Conservation (phyloP, 306 rosid species). For the Rubus parviflorus region DNA sequence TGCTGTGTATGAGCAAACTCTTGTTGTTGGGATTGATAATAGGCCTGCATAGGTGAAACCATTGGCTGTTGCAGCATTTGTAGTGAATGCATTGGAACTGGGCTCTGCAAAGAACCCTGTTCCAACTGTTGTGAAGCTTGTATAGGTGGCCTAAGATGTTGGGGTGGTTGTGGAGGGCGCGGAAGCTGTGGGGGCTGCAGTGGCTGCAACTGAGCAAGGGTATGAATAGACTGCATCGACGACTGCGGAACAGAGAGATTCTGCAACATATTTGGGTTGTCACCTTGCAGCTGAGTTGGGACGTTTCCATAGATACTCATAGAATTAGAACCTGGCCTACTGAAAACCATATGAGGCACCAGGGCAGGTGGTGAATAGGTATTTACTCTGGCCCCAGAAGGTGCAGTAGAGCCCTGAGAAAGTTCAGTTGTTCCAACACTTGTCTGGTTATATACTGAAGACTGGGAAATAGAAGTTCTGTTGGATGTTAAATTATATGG, state of each 20-base stretch:
- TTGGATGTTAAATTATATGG: slow-evolving; percentile 57
- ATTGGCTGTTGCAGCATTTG: slow-evolving; percentile 82
- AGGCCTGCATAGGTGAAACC: slow-evolving; percentile 61
- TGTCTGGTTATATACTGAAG: slow-evolving; percentile 59
- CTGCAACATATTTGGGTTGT: slow-evolving; percentile 64
- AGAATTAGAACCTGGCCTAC: slow-evolving; percentile 65
- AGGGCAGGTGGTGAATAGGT: slow-evolving; percentile 54
- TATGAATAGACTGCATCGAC: slow-evolving; percentile 67
- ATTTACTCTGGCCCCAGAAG: slow-evolving; percentile 60
- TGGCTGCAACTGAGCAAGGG: slow-evolving; percentile 84
- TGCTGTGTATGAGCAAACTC: slow-evolving; percentile 48
- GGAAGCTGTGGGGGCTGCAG: slow-evolving; percentile 97
- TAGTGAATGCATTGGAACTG: slow-evolving; percentile 52
- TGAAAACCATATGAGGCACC: slow-evolving; percentile 52
- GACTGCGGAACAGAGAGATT: slow-evolving; percentile 51
- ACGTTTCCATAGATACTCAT: slow-evolving; percentile 50
- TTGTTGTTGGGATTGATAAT: slow-evolving; percentile 65
- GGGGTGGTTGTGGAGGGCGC: slow-evolving; percentile 95
- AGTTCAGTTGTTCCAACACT: slow-evolving; percentile 48
- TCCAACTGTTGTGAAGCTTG: slow-evolving; percentile 77
- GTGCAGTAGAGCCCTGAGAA: slow-evolving; percentile 49
- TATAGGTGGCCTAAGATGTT: slow-evolving; percentile 83
- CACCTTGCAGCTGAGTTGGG: slow-evolving; percentile 69
- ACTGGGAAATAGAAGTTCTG: slow-evolving; percentile 57
- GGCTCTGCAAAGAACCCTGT: slow-evolving; percentile 59